phyloP scores from a whole-genome alignment of 2,329 filamentous ascomycete genomes.

The Xylaria sp. region DNA sequence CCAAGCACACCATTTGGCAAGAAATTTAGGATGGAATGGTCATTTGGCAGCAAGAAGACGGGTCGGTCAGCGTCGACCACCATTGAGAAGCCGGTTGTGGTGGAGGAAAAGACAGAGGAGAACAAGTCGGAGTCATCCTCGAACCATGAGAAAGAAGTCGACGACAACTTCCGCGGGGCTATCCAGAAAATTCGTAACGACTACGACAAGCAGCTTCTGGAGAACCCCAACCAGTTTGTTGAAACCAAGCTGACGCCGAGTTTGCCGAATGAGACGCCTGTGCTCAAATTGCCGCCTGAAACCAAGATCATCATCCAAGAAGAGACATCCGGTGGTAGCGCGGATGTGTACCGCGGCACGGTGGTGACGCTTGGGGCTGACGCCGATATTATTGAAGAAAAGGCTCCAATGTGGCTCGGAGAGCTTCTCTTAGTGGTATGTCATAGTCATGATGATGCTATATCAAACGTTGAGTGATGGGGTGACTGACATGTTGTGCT shows the following conservation, averaged over 20 bases:
- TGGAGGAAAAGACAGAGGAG: constrained; percentile 72
- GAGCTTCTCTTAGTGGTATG: constrained; percentile 71
- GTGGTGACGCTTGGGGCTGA: constrained; percentile 72
- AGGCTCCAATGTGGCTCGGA: constrained; percentile 85
- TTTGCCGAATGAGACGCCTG: constrained; percentile 66
- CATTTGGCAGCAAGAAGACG: constrained; percentile 80
- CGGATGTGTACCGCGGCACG: constrained; percentile 86
- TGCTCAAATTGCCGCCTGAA: constrained; percentile 63
- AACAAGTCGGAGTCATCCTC: constrained; percentile 53
- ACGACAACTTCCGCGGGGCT: constrained; percentile 68
- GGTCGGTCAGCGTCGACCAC: constrained; percentile 61
- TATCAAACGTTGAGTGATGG: neutral
- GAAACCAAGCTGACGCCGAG: constrained; percentile 64
- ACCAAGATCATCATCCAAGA: constrained; percentile 66
- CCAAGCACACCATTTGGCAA: constrained; percentile 47
- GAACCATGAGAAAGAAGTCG: constrained; percentile 64
- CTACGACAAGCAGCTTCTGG: constrained; percentile 63
- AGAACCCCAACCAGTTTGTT: constrained; percentile 49
- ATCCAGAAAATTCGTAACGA: constrained; percentile 67
- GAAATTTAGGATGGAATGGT: constrained; percentile 37
- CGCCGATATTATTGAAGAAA: constrained; percentile 76
- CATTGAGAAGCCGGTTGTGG: constrained; percentile 65
- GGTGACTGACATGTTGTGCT: constrained; percentile 10
- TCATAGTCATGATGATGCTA: neutral
- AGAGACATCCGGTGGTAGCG: constrained; percentile 62